Evolutionary conservation across 495 filamentous ascomycete genomes (phyloP).

Genomic region (Saxophila tyrrhenica): DNA sequence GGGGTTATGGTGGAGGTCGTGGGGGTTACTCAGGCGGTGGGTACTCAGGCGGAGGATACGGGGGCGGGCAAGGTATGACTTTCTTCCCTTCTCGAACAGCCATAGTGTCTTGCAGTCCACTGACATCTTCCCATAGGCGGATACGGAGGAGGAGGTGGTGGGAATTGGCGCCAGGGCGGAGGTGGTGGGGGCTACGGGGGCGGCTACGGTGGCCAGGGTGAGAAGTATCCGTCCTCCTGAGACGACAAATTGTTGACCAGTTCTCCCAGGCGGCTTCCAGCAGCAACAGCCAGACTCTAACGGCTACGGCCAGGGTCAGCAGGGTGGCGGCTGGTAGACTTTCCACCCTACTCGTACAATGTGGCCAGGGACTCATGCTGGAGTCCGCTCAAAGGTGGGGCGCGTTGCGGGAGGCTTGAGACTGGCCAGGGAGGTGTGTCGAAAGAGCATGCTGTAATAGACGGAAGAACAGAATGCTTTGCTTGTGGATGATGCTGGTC

Average conservation of each 20-base stretch:
- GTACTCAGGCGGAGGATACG: constrained; percentile 13
- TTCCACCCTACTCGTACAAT: background rate
- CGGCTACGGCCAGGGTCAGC: constrained; percentile 10
- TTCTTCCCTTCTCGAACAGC: too few relatives aligned
- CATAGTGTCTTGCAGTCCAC: too few relatives aligned
- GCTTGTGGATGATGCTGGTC: background rate
- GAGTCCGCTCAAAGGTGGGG: background rate
- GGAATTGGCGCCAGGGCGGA: constrained; percentile 16
- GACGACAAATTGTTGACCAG: too few relatives aligned
- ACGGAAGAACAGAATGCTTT: background rate
- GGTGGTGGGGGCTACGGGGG: constrained; percentile 14
- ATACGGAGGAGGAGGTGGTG: constrained; percentile 18
- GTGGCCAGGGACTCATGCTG: background rate
- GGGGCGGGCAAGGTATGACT: too few relatives aligned
- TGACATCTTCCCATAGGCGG: too few relatives aligned
- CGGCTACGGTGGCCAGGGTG: constrained; percentile 7
- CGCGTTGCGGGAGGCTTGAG: background rate
- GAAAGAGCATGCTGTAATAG: background rate
- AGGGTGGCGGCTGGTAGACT: constrained; percentile 13
- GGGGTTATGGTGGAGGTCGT: background rate
- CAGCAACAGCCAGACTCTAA: constrained; percentile 6
- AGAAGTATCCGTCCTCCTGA: background rate
- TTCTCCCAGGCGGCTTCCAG: constrained; percentile 17
- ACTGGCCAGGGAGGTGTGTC: background rate
- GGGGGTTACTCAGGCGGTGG: constrained; percentile 17